Percentiles rank a stretch among this genome's conserved stretches.
phyloP scores from a whole-genome alignment of 2,329 filamentous ascomycete genomes.

The Fonsecaea pugnacius region DNA sequence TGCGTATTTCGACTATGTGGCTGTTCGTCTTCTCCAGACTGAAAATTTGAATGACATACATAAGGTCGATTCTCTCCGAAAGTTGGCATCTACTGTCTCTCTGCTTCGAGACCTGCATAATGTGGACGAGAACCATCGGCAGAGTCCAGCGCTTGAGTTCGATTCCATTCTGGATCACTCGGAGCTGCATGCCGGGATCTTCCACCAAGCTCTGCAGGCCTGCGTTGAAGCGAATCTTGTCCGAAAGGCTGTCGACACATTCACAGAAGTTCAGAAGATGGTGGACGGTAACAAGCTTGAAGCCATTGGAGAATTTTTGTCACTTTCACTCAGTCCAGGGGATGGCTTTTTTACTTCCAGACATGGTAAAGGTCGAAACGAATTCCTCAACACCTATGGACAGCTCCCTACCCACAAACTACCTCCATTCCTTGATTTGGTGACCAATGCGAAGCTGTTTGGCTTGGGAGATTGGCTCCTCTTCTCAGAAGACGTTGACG shows the following conservation, averaged over 20 bases:
- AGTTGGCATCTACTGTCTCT: constrained; percentile 12
- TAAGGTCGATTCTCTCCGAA: constrained; percentile 51
- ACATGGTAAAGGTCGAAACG: constrained; percentile 14
- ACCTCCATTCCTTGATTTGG: constrained; percentile 57
- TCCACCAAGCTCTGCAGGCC: constrained; percentile 48
- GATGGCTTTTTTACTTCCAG: constrained; percentile 28
- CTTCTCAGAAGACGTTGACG: constrained; percentile 57
- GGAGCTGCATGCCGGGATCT: constrained; percentile 38
- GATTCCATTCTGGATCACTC: constrained; percentile 30
- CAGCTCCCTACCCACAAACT: constrained; percentile 42
- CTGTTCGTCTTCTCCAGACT: constrained; percentile 58
- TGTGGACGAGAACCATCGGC: not conserved
- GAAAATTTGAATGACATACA: constrained; percentile 51
- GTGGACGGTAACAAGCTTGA: constrained; percentile 50
- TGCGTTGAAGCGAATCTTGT: constrained; percentile 38
- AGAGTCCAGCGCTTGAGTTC: constrained; percentile 17
- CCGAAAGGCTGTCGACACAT: constrained; percentile 30
- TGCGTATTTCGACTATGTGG: constrained; percentile 44
- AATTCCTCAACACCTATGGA: constrained; percentile 35
- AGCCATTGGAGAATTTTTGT: constrained; percentile 34
- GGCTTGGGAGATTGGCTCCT: constrained; percentile 60
- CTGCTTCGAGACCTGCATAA: constrained; percentile 18
- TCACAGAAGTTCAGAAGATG: constrained; percentile 40
- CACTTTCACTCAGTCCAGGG: constrained; percentile 9
- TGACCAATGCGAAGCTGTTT: constrained; percentile 52